phyloP scores from a whole-genome alignment of 306 rosid genomes.

The Corylus heterophylla region DNA sequence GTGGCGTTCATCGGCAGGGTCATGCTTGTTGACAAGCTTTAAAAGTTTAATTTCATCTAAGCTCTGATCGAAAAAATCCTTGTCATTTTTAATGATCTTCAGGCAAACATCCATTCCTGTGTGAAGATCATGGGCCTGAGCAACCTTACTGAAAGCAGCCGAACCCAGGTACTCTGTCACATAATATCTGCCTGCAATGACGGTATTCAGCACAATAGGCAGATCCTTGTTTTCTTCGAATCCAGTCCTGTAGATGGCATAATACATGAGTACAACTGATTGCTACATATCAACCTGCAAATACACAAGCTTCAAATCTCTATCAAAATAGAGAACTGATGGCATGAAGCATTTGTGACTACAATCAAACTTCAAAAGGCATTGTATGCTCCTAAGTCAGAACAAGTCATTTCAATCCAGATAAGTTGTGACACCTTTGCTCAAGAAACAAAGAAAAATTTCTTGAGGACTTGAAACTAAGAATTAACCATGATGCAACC shows the following conservation, averaged over 20 bases:
- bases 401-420: neutral
- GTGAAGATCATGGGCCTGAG: conserved; percentile 92
- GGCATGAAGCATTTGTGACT: conserved; percentile 3
- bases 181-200: conserved; percentile 86
- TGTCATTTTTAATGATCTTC: conserved; percentile 96
- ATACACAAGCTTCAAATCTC: conserved; percentile 28
- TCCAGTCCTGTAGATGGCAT: conserved; percentile 78
- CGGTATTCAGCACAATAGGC: conserved; percentile 75
- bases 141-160: conserved; percentile 95
- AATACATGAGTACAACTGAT: conserved; percentile 38
- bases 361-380: conserved; percentile 2
- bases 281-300: conserved; percentile 26
- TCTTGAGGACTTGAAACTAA: neutral
- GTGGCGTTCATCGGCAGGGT: conserved; percentile 76
- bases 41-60: conserved; percentile 95
- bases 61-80: conserved; percentile 96
- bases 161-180: conserved; percentile 91
- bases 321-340: conserved; percentile 23
- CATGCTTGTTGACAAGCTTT: conserved; percentile 91
- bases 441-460: neutral
- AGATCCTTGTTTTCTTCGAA: conserved; percentile 96
- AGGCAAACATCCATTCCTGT: conserved; percentile 88
- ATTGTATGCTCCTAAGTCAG: neutral
- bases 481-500: conserved; percentile 12
- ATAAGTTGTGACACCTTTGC: neutral